Base-by-base conservation (phyloP, 2,329 filamentous ascomycete genomes). In the Phoma herbarum region DNA sequence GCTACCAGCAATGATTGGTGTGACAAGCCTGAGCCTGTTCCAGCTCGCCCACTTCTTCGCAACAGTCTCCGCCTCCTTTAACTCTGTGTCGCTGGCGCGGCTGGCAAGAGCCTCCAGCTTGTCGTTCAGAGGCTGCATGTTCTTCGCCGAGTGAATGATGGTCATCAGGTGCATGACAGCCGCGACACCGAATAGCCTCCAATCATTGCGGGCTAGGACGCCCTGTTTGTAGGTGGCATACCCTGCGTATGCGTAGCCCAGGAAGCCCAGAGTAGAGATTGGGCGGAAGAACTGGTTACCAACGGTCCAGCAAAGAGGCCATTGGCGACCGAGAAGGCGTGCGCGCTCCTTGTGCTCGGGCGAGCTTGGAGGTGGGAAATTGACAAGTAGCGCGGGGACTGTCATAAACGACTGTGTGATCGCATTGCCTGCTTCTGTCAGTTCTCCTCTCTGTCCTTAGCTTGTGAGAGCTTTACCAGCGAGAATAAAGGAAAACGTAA, bases 341-440 rank as follows among this genome's bases (percentile, higher is more conserved):
- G 80, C 79, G 60, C 80, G 77, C 7, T 75, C 70, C 3, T 74
- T 71, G 64, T 82, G 78, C 10, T 78, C 75, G 1, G 78, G 74
- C 2, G 77, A 75, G 5, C 73, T 74, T 23, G 80, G 72, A 8
- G 72, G 59, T 23, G 80, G 80, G 66, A 82, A 82, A 63, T 81
- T 77, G 60, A 81, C 77, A 14, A 84, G 74, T 35, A 83, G 73
- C 4, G 80, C 81, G 6, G 82, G 81, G 35, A 83, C 78, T 16
- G 80, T 80, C 81, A 83, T 83, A 72, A 79, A 83, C 16, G 81
- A 83, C 70, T 83, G 81, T 23, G 82, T 84, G 54, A 84, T 80
- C 12, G 81, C 82, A 72, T 84, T 84, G 54, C 82, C 82, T 83
- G 43, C 2, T 8, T 1, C 43, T 48, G 47, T 68, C 29, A 63